A percentile compares a stretch with the other conserved stretches of the same genome.
Conservation (phyloP, 352 stramenopile species). For the Globisporangium splendens region DNA sequence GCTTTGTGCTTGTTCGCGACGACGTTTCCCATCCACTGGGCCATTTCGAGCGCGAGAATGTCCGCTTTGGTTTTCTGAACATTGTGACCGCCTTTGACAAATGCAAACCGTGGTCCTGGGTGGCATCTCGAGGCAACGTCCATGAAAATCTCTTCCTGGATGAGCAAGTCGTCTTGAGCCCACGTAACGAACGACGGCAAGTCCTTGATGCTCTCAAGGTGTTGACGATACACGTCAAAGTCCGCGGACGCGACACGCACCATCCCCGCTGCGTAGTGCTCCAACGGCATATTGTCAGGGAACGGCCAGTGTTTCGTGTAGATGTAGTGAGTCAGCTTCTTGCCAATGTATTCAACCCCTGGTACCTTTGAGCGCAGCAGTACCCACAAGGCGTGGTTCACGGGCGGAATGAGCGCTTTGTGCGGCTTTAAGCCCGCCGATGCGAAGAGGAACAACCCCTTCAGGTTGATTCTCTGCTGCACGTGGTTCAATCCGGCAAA, state of each 20-base stretch:
- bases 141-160: slow-evolving; percentile 51
- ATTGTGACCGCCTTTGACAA: slow-evolving; percentile 59
- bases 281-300: slow-evolving; percentile 24
- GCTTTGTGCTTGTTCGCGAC: too few species aligned
- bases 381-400: slow-evolving; percentile 35
- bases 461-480: slow-evolving; percentile 26
- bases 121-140: slow-evolving; percentile 31
- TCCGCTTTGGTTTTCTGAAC: slow-evolving; percentile 68
- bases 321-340: slow-evolving; percentile 14
- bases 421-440: slow-evolving; percentile 49
- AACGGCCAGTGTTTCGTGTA: slow-evolving; percentile 49
- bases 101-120: slow-evolving; percentile 35
- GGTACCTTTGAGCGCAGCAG: slow-evolving; percentile 20
- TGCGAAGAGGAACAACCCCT: slow-evolving; percentile 46
- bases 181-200: slow-evolving; percentile 52
- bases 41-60: slow-evolving; percentile 35
- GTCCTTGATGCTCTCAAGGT: slow-evolving; percentile 23
- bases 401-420: slow-evolving; percentile 30
- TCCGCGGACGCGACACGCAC: slow-evolving; percentile 41
- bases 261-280: slow-evolving; percentile 56
- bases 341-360: slow-evolving; percentile 1
- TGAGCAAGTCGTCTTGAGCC: slow-evolving; percentile 54
- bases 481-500: slow-evolving; percentile 38
- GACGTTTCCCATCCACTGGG: slow-evolving; percentile 29
- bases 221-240: slow-evolving; percentile 36